These are phyloP conservation scores for Hortaea sp. DNA, from an alignment of 2,329 filamentous ascomycete species.

Conservation along the genomic window DNA sequence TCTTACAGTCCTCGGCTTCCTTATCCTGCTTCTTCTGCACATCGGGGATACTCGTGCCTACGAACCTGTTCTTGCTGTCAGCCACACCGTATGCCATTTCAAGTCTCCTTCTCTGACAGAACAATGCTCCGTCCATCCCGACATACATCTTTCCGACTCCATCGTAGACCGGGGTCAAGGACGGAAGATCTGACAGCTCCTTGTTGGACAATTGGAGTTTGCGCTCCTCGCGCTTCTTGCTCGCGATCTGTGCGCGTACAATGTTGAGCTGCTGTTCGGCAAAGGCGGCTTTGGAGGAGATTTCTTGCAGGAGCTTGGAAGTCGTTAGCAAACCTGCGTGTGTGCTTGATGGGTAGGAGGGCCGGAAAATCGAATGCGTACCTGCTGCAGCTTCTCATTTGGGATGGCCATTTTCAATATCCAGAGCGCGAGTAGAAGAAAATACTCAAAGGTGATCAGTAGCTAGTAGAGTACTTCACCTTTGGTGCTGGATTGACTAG, in stretches of 20 bases:
- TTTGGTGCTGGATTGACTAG: no score
- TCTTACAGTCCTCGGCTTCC: slow-evolving; percentile 65
- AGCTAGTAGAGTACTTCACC: no score
- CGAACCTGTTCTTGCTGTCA: slow-evolving; percentile 56
- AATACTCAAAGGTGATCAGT: no score
- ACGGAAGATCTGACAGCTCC: slow-evolving; percentile 68
- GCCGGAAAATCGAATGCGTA: slow-evolving; percentile 26
- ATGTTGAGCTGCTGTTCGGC: slow-evolving; percentile 88
- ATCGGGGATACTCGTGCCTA: slow-evolving; percentile 60
- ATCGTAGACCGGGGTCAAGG: slow-evolving; percentile 76
- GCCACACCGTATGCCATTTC: not conserved
- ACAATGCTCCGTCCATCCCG: slow-evolving; percentile 4
- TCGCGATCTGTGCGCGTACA: slow-evolving; percentile 71
- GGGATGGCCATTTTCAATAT: slow-evolving; percentile 66
- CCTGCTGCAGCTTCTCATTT: slow-evolving; percentile 90
- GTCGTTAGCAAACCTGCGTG: not conserved
- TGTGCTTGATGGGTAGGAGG: not conserved
- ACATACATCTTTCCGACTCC: slow-evolving; percentile 92
- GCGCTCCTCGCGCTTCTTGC: slow-evolving; percentile 80
- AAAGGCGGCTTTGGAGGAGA: slow-evolving; percentile 77
- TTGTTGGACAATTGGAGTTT: slow-evolving; percentile 77
- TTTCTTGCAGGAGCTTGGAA: slow-evolving; percentile 74
- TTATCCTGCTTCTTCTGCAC: slow-evolving; percentile 66
- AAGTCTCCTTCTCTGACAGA: not conserved
- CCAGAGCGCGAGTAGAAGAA: no score